phyloP scores from a whole-genome alignment of 371 early-diverging fungal species.

The Mortierella sp. region DNA sequence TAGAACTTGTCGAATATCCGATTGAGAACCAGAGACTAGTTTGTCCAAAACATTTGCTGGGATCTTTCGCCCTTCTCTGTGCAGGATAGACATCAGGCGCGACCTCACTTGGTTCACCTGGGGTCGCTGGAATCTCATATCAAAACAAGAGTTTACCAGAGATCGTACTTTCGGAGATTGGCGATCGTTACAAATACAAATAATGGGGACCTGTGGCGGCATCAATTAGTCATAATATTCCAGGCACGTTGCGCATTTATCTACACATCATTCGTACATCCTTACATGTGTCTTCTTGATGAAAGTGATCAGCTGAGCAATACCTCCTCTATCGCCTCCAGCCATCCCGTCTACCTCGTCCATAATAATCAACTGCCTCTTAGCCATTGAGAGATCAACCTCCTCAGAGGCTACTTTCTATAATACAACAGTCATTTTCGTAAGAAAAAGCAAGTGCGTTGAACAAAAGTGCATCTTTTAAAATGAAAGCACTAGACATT shows the following conservation, averaged over 20 bases:
- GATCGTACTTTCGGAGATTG: constrained; percentile 92
- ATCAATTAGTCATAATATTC: background rate
- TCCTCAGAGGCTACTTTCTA: constrained; percentile 36
- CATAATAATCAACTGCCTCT: constrained; percentile 92
- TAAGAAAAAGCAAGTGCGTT: background rate
- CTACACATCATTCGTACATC: no score
- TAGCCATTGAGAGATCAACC: constrained; percentile 44
- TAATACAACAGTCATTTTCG: background rate
- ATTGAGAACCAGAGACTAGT: constrained; percentile 86
- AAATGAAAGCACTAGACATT: no score
- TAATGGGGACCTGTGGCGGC: constrained; percentile 91
- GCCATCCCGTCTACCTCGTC: constrained; percentile 99
- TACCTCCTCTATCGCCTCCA: constrained; percentile 98
- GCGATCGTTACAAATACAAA: constrained; percentile 99
- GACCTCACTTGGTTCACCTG: constrained; percentile 77
- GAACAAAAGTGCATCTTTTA: no score
- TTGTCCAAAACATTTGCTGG: constrained; percentile 89
- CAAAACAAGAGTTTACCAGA: constrained; percentile 90
- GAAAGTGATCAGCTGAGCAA: constrained; percentile 89
- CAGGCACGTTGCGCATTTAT: background rate
- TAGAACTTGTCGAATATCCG: constrained; percentile 99
- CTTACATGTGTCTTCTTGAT: constrained; percentile 91
- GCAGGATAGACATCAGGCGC: constrained; percentile 82
- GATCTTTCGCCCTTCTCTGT: constrained; percentile 84
- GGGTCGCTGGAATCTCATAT: constrained; percentile 87